Conservation (phyloP, 2,329 filamentous ascomycete genomes). For the Camptophora hylomeconis region DNA sequence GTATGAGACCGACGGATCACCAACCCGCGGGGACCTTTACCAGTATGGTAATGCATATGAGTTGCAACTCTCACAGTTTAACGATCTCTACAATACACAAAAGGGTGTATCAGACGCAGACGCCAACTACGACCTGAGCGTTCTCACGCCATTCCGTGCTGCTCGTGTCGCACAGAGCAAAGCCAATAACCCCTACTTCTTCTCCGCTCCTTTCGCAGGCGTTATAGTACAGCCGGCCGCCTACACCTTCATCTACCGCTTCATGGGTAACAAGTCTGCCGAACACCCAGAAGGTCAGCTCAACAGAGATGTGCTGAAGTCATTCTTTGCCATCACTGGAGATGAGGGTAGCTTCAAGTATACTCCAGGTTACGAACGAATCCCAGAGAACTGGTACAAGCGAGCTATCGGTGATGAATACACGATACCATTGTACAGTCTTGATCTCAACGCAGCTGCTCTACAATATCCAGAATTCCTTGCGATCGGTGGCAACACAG, state of each 20-base stretch:
- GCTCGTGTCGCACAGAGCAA: constrained; percentile 1
- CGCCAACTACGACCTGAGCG: constrained; percentile 3
- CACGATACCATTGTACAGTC: constrained; percentile 31
- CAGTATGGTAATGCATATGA: constrained; percentile 8
- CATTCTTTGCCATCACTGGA: constrained; percentile 35
- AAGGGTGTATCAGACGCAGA: not conserved
- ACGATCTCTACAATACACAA: constrained; percentile 5
- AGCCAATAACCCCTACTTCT: constrained; percentile 26
- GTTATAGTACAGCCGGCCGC: constrained; percentile 38
- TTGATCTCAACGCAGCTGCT: constrained; percentile 27
- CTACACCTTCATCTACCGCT: constrained; percentile 31
- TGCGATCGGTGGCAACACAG: constrained; percentile 41
- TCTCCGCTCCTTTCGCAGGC: constrained; percentile 40
- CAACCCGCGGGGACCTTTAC: constrained; percentile 15
- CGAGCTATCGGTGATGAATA: constrained; percentile 23
- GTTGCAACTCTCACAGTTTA: constrained; percentile 4
- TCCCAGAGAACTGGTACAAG: constrained; percentile 41
- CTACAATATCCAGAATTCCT: constrained; percentile 29
- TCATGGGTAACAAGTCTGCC: constrained; percentile 32
- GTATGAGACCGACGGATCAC: constrained; percentile 17
- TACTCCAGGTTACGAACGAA: constrained; percentile 36
- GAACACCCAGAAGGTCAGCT: constrained; percentile 27
- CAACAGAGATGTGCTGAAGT: constrained; percentile 29
- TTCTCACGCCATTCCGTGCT: constrained; percentile 1
- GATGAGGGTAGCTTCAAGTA: constrained; percentile 29